phyloP scores from a whole-genome alignment of 176 grass and related monocot species.

The Oryza punctata region DNA sequence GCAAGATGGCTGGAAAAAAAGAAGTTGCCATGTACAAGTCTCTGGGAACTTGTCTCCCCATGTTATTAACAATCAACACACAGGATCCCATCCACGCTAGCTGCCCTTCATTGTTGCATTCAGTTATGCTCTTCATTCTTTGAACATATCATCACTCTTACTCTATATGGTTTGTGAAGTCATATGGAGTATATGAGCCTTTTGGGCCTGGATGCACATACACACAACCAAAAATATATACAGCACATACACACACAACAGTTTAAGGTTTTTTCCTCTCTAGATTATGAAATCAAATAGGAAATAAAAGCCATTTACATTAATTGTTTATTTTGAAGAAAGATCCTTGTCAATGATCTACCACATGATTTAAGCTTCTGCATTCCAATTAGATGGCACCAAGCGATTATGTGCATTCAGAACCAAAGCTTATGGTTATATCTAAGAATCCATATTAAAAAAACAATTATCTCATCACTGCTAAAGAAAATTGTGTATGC shows the following conservation, averaged over 20 bases:
- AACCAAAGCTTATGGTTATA: not conserved
- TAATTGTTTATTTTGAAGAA: conserved; percentile 1
- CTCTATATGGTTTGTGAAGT: not conserved
- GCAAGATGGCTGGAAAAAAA: conserved; percentile 5
- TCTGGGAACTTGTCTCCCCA: not conserved
- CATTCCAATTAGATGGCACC: not conserved
- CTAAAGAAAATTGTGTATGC: not conserved
- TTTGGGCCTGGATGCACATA: no score
- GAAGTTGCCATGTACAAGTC: not conserved
- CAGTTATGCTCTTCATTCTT: not conserved
- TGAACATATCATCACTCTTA: not conserved
- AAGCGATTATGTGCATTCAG: not conserved
- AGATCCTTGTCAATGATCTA: not conserved
- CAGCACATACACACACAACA: no score
- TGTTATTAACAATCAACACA: not conserved
- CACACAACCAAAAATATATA: no score
- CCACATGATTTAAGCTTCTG: not conserved
- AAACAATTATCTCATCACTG: not conserved
- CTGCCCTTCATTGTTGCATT: not conserved
- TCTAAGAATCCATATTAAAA: not conserved
- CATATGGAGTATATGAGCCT: no score
- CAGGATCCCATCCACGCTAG: not conserved
- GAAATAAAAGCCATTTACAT: not conserved
- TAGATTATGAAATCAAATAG: not conserved
- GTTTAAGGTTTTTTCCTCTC: not conserved